Percentiles rank a stretch among this genome's conserved stretches.
phyloP scores from a whole-genome alignment of 108 stramenopile genomes.

The Stephanodiscus minutulus region DNA sequence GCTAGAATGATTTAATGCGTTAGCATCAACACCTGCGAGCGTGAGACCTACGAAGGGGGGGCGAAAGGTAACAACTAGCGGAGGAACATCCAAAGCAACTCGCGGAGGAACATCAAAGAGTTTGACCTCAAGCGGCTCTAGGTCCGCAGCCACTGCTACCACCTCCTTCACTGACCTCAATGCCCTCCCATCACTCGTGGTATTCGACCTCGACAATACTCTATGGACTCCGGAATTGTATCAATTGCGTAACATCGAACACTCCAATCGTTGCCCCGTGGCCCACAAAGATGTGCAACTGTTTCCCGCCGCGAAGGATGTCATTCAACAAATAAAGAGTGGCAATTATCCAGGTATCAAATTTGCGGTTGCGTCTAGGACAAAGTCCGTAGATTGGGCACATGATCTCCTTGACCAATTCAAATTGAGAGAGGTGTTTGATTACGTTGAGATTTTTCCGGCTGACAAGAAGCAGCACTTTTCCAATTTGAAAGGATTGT shows the following conservation, averaged over 20 bases:
- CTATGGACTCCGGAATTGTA: slow-evolving; percentile 75
- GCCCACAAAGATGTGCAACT: slow-evolving; percentile 71
- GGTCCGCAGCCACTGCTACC: background rate
- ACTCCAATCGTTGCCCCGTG: slow-evolving; percentile 46
- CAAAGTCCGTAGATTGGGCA: slow-evolving; percentile 74
- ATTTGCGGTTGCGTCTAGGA: slow-evolving; percentile 76
- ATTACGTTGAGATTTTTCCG: slow-evolving; percentile 74
- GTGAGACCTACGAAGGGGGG: background rate
- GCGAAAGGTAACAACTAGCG: too few species aligned
- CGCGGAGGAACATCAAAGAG: too few species aligned
- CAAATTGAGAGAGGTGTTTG: slow-evolving; percentile 54
- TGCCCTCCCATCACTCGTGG: slow-evolving; percentile 47
- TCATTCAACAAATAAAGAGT: slow-evolving; percentile 51
- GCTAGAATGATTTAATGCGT: too few species aligned
- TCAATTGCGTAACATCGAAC: slow-evolving; percentile 65
- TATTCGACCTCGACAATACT: slow-evolving; percentile 59
- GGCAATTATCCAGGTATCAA: slow-evolving; percentile 38
- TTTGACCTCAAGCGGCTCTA: background rate
- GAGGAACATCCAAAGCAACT: too few species aligned
- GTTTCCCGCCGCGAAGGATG: slow-evolving; percentile 49
- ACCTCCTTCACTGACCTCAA: slow-evolving; percentile 1
- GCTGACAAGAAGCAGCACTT: slow-evolving; percentile 68
- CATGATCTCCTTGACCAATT: slow-evolving; percentile 62
- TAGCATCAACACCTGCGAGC: background rate
- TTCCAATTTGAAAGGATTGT: slow-evolving; percentile 32